These are phyloP conservation scores for Xerocomellus dryophilus DNA, from an alignment of 768 basidiomycete species.

Conservation along the genomic window DNA sequence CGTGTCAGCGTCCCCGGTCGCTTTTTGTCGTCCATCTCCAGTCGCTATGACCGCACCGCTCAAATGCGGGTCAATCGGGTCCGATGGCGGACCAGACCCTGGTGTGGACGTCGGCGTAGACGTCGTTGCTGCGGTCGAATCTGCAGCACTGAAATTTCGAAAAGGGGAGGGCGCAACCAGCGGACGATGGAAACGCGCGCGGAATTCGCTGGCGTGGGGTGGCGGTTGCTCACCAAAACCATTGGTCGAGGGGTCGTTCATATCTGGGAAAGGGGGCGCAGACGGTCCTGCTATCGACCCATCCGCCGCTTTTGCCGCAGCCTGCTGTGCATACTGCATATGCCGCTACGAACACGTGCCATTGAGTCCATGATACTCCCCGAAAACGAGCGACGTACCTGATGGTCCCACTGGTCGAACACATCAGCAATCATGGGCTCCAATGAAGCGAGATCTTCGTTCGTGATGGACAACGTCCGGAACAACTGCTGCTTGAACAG, in stretches of 20 bases:
- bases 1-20: slow-evolving; percentile 23
- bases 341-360: slow-evolving; percentile 36
- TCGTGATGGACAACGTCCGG: slow-evolving; percentile 68
- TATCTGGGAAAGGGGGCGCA: slow-evolving; percentile 29
- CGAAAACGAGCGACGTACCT: slow-evolving; percentile 43
- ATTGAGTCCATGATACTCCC: not conserved
- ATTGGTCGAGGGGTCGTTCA: slow-evolving; percentile 31
- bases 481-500: slow-evolving; percentile 73
- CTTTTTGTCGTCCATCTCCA: slow-evolving; percentile 27
- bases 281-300: slow-evolving; percentile 31
- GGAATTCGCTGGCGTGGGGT: slow-evolving; percentile 50
- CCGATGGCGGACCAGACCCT: slow-evolving; percentile 32
- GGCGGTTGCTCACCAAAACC: slow-evolving; percentile 31
- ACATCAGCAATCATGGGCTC: slow-evolving; percentile 81
- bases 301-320: slow-evolving; percentile 30
- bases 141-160: slow-evolving; percentile 31
- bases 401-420: slow-evolving; percentile 84
- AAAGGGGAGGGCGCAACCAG: slow-evolving; percentile 63
- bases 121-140: slow-evolving; percentile 31
- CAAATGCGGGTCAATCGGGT: slow-evolving; percentile 33
- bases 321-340: slow-evolving; percentile 43
- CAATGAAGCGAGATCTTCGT: slow-evolving; percentile 73
- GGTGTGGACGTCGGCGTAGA: slow-evolving; percentile 36
- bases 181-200: slow-evolving; percentile 62
- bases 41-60: slow-evolving; percentile 24